A percentile compares a stretch with the other conserved stretches of the same genome.
Conservation (phyloP, 768 basidiomycete genomes). For the Suillus plorans region DNA sequence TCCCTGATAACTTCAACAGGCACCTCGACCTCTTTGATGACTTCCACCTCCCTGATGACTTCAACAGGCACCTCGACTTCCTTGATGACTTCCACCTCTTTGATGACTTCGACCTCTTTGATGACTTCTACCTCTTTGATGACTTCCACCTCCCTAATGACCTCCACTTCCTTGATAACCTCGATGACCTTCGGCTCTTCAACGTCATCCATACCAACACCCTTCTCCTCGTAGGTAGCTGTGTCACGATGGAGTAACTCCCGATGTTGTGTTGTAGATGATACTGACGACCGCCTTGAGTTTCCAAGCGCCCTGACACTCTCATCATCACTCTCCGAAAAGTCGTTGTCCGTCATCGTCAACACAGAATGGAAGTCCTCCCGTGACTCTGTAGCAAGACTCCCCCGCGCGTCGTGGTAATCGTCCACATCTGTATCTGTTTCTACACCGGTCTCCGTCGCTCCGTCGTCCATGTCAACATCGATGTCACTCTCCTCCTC, state of each 20-base stretch:
- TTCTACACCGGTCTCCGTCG: slow-evolving; percentile 64
- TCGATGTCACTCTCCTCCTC: slow-evolving; percentile 35
- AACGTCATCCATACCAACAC: slow-evolving; percentile 32
- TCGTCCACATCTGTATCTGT: slow-evolving; percentile 70
- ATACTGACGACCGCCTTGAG: slow-evolving; percentile 29
- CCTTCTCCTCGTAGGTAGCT: slow-evolving; percentile 53
- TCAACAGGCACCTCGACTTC: slow-evolving; percentile 18
- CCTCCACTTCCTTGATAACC: slow-evolving; percentile 31
- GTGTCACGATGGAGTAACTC: slow-evolving; percentile 16
- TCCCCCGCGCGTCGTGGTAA: slow-evolving; percentile 77
- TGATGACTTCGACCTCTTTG: slow-evolving; percentile 26
- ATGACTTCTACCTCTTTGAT: slow-evolving; percentile 28
- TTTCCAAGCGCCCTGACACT: slow-evolving; percentile 71
- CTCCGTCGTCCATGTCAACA: slow-evolving; percentile 40
- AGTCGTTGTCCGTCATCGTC: slow-evolving; percentile 69
- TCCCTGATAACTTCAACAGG: slow-evolving; percentile 30
- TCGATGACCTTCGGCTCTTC: slow-evolving; percentile 32
- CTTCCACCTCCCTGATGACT: slow-evolving; percentile 16
- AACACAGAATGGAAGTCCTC: slow-evolving; percentile 78
- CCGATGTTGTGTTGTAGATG: slow-evolving; percentile 20
- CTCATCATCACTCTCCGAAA: slow-evolving; percentile 59
- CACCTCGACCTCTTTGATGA: slow-evolving; percentile 16
- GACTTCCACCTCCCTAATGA: slow-evolving; percentile 25
- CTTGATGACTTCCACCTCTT: slow-evolving; percentile 28
- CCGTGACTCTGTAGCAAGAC: slow-evolving; percentile 61